These are phyloP conservation scores for Teratosphaeria pseudoeucalypti DNA, from an alignment of 2,329 filamentous ascomycete species.

Conservation along the genomic window DNA sequence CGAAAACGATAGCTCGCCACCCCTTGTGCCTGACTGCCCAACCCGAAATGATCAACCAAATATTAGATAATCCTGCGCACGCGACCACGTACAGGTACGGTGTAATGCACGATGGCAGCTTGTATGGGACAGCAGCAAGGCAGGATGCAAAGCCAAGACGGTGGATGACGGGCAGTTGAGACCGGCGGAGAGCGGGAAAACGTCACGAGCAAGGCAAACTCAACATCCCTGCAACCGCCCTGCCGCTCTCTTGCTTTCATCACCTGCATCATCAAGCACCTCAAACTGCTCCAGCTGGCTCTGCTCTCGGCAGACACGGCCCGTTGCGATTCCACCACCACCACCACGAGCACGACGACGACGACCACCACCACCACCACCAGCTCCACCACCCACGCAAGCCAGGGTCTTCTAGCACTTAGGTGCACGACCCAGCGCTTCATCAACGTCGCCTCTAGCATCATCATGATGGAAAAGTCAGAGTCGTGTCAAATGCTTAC, in stretches of 20 bases:
- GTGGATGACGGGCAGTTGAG: neutral
- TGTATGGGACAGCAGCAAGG: neutral
- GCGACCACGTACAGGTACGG: neutral
- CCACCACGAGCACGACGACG: no score
- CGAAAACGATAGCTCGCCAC: neutral
- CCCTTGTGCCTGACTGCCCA: neutral
- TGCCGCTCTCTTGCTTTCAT: neutral
- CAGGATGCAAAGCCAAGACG: neutral
- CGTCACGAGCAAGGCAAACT: neutral
- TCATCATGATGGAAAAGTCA: no score
- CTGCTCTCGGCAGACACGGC: neutral
- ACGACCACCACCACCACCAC: no score
- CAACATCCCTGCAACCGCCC: neutral
- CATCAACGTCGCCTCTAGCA: no score
- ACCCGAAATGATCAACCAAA: neutral
- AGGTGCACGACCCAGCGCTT: no score
- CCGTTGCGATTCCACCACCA: neutral
- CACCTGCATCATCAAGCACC: no score
- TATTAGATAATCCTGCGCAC: neutral
- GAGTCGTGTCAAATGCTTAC: no score
- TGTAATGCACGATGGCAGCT: neutral
- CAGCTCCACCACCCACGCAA: no score
- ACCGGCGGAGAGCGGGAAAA: neutral
- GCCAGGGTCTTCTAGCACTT: no score
- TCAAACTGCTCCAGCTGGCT: no score